These are phyloP conservation scores for Yamadazyma trypodendri DNA, from an alignment of 1,139 yeast genomes.

Conservation along the genomic window DNA sequence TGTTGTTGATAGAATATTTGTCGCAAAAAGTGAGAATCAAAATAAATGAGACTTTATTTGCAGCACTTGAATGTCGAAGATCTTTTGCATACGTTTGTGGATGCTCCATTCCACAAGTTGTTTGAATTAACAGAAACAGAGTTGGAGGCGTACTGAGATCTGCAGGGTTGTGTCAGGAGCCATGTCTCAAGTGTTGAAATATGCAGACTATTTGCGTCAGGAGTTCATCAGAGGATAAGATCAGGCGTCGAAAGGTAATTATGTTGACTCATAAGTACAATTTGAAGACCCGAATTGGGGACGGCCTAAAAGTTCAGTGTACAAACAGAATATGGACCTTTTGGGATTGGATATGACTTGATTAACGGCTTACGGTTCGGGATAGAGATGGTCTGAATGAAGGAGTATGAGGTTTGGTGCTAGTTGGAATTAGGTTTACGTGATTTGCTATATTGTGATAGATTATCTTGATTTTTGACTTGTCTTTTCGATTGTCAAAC, in stretches of 20 bases:
- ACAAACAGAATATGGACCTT: constrained; percentile 28
- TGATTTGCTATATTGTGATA: no score
- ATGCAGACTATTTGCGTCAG: constrained; percentile 14
- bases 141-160: constrained; percentile 22
- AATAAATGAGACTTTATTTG: no score
- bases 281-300: constrained; percentile 45
- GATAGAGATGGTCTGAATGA: not conserved
- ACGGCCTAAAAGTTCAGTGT: constrained; percentile 36
- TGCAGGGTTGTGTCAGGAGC: constrained; percentile 40
- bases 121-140: constrained; percentile 15
- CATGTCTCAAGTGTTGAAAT: constrained; percentile 29
- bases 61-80: no score
- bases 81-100: constrained; percentile 39
- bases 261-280: constrained; percentile 35
- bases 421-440: no score
- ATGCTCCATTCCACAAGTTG: constrained; percentile 36
- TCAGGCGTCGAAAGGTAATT: constrained; percentile 20
- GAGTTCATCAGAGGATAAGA: constrained; percentile 23
- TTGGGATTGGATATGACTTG: constrained; percentile 34
- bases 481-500: no score
- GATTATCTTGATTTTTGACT: no score
- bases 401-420: no score
- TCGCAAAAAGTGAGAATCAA: no score
- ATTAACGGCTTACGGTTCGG: constrained; percentile 32
- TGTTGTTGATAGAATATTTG: not conserved